Conservation (phyloP, 305 asterid genomes). For the Stenogyne calaminthoides region DNA sequence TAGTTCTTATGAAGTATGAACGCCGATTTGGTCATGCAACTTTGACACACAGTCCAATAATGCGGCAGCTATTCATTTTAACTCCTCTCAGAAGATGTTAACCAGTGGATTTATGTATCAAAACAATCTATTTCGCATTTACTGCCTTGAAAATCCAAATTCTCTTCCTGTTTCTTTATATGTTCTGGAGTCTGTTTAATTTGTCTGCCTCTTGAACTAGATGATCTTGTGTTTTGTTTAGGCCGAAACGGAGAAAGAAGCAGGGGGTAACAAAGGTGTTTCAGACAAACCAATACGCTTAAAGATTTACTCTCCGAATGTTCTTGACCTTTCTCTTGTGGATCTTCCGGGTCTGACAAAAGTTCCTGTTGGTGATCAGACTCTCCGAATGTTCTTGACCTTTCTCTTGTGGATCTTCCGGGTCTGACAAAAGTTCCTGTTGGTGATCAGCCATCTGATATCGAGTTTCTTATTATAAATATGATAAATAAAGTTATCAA, state of each 20-base stretch:
- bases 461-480: conserved; percentile 79
- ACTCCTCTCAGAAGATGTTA: not conserved
- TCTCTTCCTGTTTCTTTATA: not conserved
- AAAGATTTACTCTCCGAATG: conserved; percentile 77
- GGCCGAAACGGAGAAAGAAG: conserved; percentile 83
- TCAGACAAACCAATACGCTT: conserved; percentile 75
- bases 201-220: conserved; percentile 11
- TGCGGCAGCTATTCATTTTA: not conserved
- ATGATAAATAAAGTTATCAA: conserved; percentile 78
- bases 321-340: conserved; percentile 82
- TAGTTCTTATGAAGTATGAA: not conserved
- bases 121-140: not conserved
- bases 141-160: not conserved
- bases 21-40: not conserved
- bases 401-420: conserved; percentile 87
- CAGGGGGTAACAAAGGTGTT: conserved; percentile 75
- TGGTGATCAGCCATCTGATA: conserved; percentile 90
- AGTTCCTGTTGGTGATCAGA: conserved; percentile 87
- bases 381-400: conserved; percentile 82
- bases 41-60: not conserved
- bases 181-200: conserved; percentile 1
- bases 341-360: conserved; percentile 89
- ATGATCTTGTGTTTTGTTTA: conserved; percentile 33
- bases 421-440: conserved; percentile 87
- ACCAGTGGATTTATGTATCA: conserved; percentile 1